Evolutionary conservation across 2,329 filamentous ascomycete species (phyloP).

Genomic region (Alternaria arborescens): DNA sequence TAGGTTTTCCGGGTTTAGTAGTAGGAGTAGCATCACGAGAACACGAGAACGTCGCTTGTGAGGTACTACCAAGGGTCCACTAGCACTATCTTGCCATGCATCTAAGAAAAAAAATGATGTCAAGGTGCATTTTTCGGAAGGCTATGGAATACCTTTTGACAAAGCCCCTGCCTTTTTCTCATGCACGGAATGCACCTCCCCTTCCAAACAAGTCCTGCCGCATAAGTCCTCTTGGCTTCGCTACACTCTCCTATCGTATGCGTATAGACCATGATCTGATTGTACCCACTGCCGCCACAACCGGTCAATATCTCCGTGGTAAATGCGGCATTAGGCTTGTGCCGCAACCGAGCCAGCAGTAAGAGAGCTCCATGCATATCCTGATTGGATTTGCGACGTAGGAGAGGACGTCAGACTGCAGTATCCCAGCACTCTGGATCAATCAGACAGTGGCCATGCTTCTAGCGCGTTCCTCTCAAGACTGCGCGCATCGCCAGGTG

Average conservation of each 20-base stretch:
- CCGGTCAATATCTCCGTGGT: conserved; percentile 13
- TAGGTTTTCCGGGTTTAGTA: conserved; percentile 1
- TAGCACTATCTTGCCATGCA: neutral
- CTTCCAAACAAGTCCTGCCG: neutral
- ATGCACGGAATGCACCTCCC: neutral
- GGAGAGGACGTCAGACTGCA: conserved; percentile 18
- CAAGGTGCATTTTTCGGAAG: conserved; percentile 2
- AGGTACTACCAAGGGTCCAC: conserved; percentile 3
- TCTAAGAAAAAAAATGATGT: conserved; percentile 5
- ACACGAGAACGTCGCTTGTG: neutral
- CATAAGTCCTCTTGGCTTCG: conserved; percentile 2
- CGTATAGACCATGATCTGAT: conserved; percentile 1
- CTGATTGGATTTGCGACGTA: conserved; percentile 6
- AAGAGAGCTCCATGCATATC: neutral
- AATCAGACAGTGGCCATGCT: conserved; percentile 9
- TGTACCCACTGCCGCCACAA: conserved; percentile 11
- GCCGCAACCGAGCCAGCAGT: conserved; percentile 7
- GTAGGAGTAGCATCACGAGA: conserved; percentile 7
- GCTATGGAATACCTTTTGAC: neutral
- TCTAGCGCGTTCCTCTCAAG: conserved; percentile 19
- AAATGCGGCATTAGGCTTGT: conserved; percentile 14
- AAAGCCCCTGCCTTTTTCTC: conserved; percentile 1
- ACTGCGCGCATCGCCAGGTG: conserved; percentile 8
- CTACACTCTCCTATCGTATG: conserved; percentile 13
- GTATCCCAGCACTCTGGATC: conserved; percentile 1